Base-by-base conservation (phyloP, 1,284 basidiomycete species). In the Ceratobasidium sp. region DNA sequence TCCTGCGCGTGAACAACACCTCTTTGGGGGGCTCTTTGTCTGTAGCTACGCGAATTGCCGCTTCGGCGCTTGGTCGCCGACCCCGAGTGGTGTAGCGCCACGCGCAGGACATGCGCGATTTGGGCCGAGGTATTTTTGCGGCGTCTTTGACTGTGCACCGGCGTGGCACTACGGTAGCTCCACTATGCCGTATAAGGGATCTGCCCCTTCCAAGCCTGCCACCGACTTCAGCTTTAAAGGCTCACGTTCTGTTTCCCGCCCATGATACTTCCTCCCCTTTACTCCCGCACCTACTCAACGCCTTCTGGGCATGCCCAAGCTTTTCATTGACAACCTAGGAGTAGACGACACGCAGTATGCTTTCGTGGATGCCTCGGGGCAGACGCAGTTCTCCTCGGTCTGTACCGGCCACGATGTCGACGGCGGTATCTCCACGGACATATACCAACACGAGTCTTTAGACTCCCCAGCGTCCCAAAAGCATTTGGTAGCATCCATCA, bases 251-350 rank as follows among this genome's bases (percentile, higher is more conserved):
- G 9, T 19, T 67, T 34, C 40, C 15, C 17, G 57, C 25, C 44
- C 37, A 32, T 59, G 46, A 29, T 52, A 56, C 59, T 73, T 62
- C 52, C 32, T 11, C 51, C 32, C 65, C 61, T 54, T 40, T 34
- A 44, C 46, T 65, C 34, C 71, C 61, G 19, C 46, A 19, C 61
- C 49, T 32, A 22, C 61, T 17, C 46, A 64, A 22, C 68, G 68
- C 56, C 17, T 44, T 25, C 54, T 65, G 61, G 71, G 71, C 59
- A 74, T 74, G 71, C 71, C 71, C 40, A 74, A 74, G 22, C 71
- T 74, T 29, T 74, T 74, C 49, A 74, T 74, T n/a, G 71, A 74
- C 71, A 52, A 65, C 61, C 61, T 49, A 8, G 71, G 71, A 65
- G 6, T 17, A 17, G 61, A 64, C 43, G 71, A 74, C 17, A 44